Percentiles rank a stretch among this genome's conserved stretches.
phyloP scores from a whole-genome alignment of 371 early-diverging fungal genomes.

The Apophysomyces elegans region DNA sequence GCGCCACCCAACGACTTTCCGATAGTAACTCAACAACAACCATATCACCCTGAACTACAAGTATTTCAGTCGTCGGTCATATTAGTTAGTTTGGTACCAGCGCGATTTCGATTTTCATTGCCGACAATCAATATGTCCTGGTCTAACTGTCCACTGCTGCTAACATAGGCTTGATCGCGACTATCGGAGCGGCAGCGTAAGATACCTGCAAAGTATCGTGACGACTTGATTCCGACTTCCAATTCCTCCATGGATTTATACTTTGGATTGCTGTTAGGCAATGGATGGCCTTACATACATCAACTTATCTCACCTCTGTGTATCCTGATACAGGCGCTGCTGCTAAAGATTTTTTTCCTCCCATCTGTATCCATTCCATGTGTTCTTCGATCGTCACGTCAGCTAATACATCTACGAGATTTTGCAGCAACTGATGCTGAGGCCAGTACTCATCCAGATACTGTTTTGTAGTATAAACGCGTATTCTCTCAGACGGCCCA shows the following conservation, averaged over 20 bases:
- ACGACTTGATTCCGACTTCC: constrained; percentile 64
- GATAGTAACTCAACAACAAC: constrained; percentile 80
- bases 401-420: constrained; percentile 50
- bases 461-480: constrained; percentile 39
- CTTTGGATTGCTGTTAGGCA: constrained; percentile 34
- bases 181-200: constrained; percentile 52
- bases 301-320: constrained; percentile 43
- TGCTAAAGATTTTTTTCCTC: constrained; percentile 18
- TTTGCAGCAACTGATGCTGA: constrained; percentile 42
- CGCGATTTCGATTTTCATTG: constrained; percentile 78
- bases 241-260: constrained; percentile 63
- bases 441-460: constrained; percentile 52
- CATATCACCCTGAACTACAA: constrained; percentile 76
- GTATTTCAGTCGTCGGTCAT: neutral
- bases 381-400: constrained; percentile 63
- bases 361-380: constrained; percentile 38
- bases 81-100: constrained; percentile 39
- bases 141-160: constrained; percentile 36
- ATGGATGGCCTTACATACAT: neutral
- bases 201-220: constrained; percentile 59
- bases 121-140: constrained; percentile 68
- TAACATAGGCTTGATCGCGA: constrained; percentile 65
- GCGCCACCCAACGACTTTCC: constrained; percentile 61
- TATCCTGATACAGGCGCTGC: constrained; percentile 46
- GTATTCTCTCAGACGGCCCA: neutral